Percentiles rank a stretch among this genome's conserved stretches.
phyloP scores from a whole-genome alignment of 192 early-diverging fungal species.

The Rhizophagus prolifer region DNA sequence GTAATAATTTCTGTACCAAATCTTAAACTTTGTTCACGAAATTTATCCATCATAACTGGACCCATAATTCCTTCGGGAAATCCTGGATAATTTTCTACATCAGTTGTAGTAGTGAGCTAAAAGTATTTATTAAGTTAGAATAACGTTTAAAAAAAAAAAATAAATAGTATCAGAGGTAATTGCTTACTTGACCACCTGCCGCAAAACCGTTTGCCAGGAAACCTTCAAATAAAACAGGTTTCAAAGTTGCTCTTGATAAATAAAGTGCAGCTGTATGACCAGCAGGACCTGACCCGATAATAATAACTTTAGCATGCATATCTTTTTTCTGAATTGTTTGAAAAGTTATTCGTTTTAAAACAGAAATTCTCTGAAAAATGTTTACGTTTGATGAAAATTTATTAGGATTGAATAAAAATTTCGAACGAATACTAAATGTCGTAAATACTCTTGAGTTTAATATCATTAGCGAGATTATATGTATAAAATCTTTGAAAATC shows the following conservation, averaged over 20 bases:
- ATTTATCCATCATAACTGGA: slow-evolving; percentile 81
- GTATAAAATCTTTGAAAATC: too few relatives aligned
- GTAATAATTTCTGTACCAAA: slow-evolving; percentile 88
- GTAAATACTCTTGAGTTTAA: neutral
- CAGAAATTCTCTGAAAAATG: neutral
- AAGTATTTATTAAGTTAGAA: slow-evolving; percentile 31
- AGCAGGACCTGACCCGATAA: slow-evolving; percentile 94
- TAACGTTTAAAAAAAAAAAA: neutral
- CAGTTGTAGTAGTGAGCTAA: slow-evolving; percentile 93
- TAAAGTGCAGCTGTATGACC: slow-evolving; percentile 98
- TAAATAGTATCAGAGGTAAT: neutral
- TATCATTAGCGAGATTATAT: neutral
- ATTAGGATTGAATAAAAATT: neutral
- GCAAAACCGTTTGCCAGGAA: slow-evolving; percentile 87
- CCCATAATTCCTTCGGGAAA: slow-evolving; percentile 93
- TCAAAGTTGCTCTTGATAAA: slow-evolving; percentile 88
- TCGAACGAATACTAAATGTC: neutral
- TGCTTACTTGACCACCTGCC: slow-evolving; percentile 47
- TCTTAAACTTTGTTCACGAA: slow-evolving; percentile 81
- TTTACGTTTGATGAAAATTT: neutral
- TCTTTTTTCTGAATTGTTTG: slow-evolving; percentile 1
- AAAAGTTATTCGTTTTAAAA: neutral
- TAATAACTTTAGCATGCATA: slow-evolving; percentile 58
- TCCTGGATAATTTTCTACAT: slow-evolving; percentile 95
- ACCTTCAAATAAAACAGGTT: slow-evolving; percentile 94